Base-by-base conservation (phyloP, 768 basidiomycete genomes). In the Tephrocybe sp. region DNA sequence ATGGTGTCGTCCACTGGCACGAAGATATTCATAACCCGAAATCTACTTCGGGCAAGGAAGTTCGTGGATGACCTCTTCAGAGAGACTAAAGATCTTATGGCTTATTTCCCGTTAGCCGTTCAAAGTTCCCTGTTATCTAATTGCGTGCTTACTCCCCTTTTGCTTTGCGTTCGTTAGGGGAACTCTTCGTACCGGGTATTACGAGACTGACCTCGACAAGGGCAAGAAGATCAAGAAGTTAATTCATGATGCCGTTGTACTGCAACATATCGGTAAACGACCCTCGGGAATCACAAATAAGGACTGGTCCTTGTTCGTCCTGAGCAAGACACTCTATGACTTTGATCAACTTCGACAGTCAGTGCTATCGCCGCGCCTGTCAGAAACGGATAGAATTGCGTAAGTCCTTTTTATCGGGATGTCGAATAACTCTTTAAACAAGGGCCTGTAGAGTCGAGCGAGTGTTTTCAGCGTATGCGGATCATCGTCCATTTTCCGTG, bases 401-500 rank as follows among this genome's bases (percentile, higher is more conserved):
- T 53, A 61, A 63, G 52, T 24, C 46, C 27, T 33, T 46, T n/a
- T n/a, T n/a, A n/a, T n/a, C n/a, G n/a, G n/a, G n/a, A n/a, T n/a
- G n/a, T n/a, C n/a, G n/a, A n/a, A n/a, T n/a, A n/a, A n/a, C n/a
- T n/a, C n/a, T n/a, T n/a, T n/a, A n/a, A n/a, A n/a, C n/a, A n/a
- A n/a, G n/a, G n/a, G n/a, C n/a, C n/a, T n/a, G n/a, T 31, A 79
- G 77, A 33, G 59, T 67, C 34, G 56, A 60, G 3, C 69, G 72
- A 31, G 69, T 82, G n/a, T 60, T 80, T 62, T 66, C 67, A 34
- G 80, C 80, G 0, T 84, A 85, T 57, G 60, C 53, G 3, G 68
- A 78, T 21, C 78, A 77, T 22, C 71, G 74, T 45, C 68, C 71
- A 0, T 84, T 79, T 55, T 84, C 82, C 0, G 62, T 82, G 19